phyloP scores from a whole-genome alignment of 176 grass and related monocot genomes.

The Carex cristatella region DNA sequence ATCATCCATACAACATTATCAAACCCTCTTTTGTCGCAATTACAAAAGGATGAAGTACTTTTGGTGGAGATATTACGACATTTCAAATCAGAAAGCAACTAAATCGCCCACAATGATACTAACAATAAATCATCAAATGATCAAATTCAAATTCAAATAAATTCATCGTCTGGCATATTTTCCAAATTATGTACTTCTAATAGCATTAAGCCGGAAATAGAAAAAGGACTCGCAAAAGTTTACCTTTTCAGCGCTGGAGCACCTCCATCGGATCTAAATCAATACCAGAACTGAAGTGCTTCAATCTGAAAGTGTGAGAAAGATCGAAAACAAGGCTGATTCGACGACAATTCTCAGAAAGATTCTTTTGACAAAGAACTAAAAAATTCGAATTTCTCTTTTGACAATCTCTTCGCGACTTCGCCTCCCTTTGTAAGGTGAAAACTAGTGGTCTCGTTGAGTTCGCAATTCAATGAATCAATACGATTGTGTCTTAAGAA shows the following conservation, averaged over 20 bases:
- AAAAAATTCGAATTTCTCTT: neutral
- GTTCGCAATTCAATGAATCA: neutral
- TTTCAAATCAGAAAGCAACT: neutral
- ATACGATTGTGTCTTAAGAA: neutral
- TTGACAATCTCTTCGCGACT: neutral
- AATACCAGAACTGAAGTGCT: neutral
- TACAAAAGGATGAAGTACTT: neutral
- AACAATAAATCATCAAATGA: neutral
- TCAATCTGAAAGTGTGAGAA: neutral
- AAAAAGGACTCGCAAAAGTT: neutral
- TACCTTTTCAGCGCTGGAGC: conserved; percentile 8
- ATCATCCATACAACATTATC: neutral
- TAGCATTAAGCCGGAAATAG: neutral
- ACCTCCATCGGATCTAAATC: conserved; percentile 12
- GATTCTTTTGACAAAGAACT: neutral
- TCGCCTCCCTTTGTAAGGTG: neutral
- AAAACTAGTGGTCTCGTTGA: conserved; percentile 10
- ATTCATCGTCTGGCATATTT: neutral
- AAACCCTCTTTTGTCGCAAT: neutral
- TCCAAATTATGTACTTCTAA: neutral
- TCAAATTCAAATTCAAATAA: neutral
- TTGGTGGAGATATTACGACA: neutral
- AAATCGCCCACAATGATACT: neutral
- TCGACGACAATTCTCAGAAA: neutral
- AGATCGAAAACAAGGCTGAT: neutral